Evolutionary conservation across 495 filamentous ascomycete genomes (phyloP), one percentile per base, ranked within the genome.

Genomic region (Hapsidospora chrysogenum): DNA sequence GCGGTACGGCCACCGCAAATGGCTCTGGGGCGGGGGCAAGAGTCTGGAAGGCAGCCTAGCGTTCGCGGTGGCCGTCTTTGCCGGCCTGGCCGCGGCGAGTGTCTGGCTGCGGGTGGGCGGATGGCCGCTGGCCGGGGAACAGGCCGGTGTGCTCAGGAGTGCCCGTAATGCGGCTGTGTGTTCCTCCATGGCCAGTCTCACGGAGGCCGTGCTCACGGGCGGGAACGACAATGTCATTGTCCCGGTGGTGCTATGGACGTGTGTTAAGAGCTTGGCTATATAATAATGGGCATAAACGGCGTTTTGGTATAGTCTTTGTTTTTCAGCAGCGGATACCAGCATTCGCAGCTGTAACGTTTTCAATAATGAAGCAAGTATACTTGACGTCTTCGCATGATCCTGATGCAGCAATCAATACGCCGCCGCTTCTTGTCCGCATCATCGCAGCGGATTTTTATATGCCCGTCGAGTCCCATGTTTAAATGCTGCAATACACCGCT

Each of bases 221-320:
- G 89, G 85, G 33, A 99, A 99, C 64, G 89, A 99, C 61, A 99
- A 99, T 63, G 87, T 99, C 17, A 71, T 95, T 36, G 89, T 96
- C 41, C 92, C 92, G n/a, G 71, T 96, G 27, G 77, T 92, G 36
- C 56, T 96, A 33, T 99, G 89, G 89, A 63, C 82, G 46, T 67
- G 89, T 43, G 85, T 93, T 39, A 76, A 84, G 46, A 78, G 77
- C 4, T 55, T 92, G 45, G 68, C 70, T 25, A 53, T 92, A 37
- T 89, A 64, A 58, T 26, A 17, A 11, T 22, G 22, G 25, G 31
- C 32, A 14, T n/a, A 39, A n/a, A n/a, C 17, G 28, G 30, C 19
- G 29, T 25, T 36, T 29, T 7, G 17, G 10, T 19, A 9, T 32
- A 3, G 17, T 17, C n/a, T 18, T 32, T 16, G 31, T 17, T 7